Conservation (phyloP, 305 asterid genomes). For the Fraxinus albicans region DNA sequence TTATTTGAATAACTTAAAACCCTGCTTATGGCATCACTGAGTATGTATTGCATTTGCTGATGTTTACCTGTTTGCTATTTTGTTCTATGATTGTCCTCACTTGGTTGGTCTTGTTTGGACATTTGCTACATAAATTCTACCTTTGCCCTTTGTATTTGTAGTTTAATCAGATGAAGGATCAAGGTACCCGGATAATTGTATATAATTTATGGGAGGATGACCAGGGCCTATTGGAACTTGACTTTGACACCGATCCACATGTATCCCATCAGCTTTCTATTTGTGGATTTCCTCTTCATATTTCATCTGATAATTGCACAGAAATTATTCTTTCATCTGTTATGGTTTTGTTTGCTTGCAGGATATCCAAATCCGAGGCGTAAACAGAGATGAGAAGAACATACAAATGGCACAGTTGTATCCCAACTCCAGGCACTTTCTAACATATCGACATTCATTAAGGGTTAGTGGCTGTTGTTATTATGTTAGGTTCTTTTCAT, state of each 20-base stretch:
- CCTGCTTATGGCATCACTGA: background rate
- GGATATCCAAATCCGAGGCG: conserved; percentile 99
- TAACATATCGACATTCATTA: conserved; percentile 88
- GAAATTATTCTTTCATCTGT: background rate
- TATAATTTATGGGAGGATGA: conserved; percentile 99
- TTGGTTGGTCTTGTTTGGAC: background rate
- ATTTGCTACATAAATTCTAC: background rate
- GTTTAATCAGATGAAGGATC: conserved; percentile 77
- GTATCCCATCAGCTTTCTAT: conserved; percentile 37
- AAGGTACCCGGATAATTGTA: conserved; percentile 78
- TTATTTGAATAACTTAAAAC: background rate
- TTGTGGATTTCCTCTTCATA: conserved; percentile 10
- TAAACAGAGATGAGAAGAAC: conserved; percentile 85
- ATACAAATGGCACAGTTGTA: conserved; percentile 77
- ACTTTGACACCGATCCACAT: conserved; percentile 76
- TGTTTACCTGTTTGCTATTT: conserved; percentile 18
- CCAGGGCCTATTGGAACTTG: conserved; percentile 80
- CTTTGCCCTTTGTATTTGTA: conserved; percentile 28
- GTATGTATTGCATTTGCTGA: conserved; percentile 1
- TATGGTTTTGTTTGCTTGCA: conserved; percentile 29
- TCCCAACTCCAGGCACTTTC: conserved; percentile 94
- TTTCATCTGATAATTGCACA: background rate
- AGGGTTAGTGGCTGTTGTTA: conserved; percentile 55
- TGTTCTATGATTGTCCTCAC: background rate
- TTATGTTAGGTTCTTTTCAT: conserved; percentile 10